Conservation (phyloP, 192 early-diverging fungal species). For the Physocladia obscura region DNA sequence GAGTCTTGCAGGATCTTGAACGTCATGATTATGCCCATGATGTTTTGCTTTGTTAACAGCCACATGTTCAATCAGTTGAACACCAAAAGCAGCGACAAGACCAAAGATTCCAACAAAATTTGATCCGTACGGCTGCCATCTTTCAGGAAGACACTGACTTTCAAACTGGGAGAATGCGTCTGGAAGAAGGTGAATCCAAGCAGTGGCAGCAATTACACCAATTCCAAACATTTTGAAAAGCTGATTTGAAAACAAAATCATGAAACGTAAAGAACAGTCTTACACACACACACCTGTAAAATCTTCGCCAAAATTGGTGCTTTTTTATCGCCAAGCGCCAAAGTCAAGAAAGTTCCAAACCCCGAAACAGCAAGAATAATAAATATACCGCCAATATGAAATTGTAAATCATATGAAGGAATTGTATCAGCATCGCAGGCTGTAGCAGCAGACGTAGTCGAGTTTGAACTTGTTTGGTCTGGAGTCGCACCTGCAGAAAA, state of each 20-base stretch:
- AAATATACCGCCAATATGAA: conserved; percentile 27
- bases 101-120: conserved; percentile 40
- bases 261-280: too few species aligned
- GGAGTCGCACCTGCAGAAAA: too few species aligned
- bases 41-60: background rate
- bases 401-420: background rate
- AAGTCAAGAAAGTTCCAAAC: conserved; percentile 14
- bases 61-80: conserved; percentile 34
- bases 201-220: conserved; percentile 49
- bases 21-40: background rate
- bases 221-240: conserved; percentile 52
- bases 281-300: conserved; percentile 17
- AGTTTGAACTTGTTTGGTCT: too few species aligned
- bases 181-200: conserved; percentile 48
- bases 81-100: conserved; percentile 34
- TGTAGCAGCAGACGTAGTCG: background rate
- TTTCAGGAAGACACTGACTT: conserved; percentile 5
- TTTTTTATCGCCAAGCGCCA: background rate
- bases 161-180: conserved; percentile 28
- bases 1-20: background rate
- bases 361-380: conserved; percentile 17
- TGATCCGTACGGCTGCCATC: conserved; percentile 21
- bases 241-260: conserved; percentile 3
- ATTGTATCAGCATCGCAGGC: background rate
- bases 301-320: background rate